Conservation (phyloP, 164 flowering plant species). For the Houttuynia cordata region DNA sequence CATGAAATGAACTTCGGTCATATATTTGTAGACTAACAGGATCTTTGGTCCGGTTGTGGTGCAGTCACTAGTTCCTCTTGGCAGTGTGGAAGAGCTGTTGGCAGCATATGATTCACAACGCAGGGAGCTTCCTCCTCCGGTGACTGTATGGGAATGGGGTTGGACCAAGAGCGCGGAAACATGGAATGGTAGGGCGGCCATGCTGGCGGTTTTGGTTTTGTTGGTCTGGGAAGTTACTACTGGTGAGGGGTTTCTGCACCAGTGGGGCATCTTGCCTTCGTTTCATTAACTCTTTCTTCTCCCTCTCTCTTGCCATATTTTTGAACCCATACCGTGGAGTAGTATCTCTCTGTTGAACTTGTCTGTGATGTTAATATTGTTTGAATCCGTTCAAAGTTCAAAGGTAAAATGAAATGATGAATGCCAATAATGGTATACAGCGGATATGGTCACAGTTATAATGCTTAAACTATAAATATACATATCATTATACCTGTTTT, state of each 20-base stretch:
- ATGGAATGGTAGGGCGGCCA: conserved; percentile 98
- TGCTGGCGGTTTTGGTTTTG: conserved; percentile 77
- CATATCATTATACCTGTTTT: too few species aligned
- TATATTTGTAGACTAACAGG: not conserved
- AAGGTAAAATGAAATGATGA: not conserved
- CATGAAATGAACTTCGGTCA: not conserved
- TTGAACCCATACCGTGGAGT: not conserved
- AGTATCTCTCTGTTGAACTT: not conserved
- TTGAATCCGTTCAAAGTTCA: not conserved
- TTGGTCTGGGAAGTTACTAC: conserved; percentile 81
- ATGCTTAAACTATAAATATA: too few species aligned
- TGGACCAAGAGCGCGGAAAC: conserved; percentile 99
- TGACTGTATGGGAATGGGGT: conserved; percentile 95
- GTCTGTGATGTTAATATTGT: not conserved
- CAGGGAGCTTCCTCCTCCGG: conserved; percentile 82
- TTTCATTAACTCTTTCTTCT: conserved; percentile 25
- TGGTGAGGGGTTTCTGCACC: conserved; percentile 83
- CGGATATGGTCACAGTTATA: not conserved
- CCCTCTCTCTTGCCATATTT: too few species aligned
- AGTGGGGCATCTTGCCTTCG: conserved; percentile 76
- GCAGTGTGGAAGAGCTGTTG: conserved; percentile 87
- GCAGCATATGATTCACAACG: conserved; percentile 94
- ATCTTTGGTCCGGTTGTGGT: not conserved
- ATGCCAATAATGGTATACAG: not conserved
- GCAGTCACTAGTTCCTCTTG: conserved; percentile 94